Evolutionary conservation across 768 basidiomycete genomes (phyloP), one percentile per base, ranked within the genome.

Genomic region (Candolleomyces aberdarensis): DNA sequence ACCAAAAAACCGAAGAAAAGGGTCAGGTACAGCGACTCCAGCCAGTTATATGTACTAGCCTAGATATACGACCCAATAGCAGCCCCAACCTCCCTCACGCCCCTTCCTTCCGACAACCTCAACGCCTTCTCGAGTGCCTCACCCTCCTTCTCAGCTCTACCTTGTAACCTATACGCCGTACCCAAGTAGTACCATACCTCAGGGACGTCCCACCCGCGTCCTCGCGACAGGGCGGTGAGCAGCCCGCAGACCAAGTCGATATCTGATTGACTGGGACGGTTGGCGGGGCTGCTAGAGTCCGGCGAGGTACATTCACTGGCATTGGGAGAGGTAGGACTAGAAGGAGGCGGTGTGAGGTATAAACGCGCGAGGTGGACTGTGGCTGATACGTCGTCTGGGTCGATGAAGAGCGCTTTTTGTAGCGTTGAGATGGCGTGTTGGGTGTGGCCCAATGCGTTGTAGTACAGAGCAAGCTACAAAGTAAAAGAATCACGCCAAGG

Each of bases 181-280:
- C 88, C 92, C 14, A 98, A 80, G 71, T 87, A 91, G 72, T 90
- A 96, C 96, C 96, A 99, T 26, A 91, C 96, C 71, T 98, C 96
- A 0, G 95, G 85, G 1, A 91, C 83, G 70, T 97, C 89, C 94
- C 95, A 98, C 11, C 89, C 96, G 0, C 78, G 76, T 0, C 90
- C 92, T 44, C 85, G 84, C 0, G 94, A 92, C 52, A 94, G 69
- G 63, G 91, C 85, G 1, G 83, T 83, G 29, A 98, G 80, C 67
- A 96, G 75, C 2, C 89, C 89, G 4, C 91, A 93, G 0, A 92
- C 92, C 43, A 97, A 78, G 68, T 96, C 93, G 8, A 90, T 80
- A 67, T 88, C 82, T 76, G 41, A 43, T 43, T 20, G 53, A 19
- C 36, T 46, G 47, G 20, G 54, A 22, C 53, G 15, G 15, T 61